Base-by-base conservation (phyloP, 2,329 filamentous ascomycete genomes). In the Fusarium foetens region DNA sequence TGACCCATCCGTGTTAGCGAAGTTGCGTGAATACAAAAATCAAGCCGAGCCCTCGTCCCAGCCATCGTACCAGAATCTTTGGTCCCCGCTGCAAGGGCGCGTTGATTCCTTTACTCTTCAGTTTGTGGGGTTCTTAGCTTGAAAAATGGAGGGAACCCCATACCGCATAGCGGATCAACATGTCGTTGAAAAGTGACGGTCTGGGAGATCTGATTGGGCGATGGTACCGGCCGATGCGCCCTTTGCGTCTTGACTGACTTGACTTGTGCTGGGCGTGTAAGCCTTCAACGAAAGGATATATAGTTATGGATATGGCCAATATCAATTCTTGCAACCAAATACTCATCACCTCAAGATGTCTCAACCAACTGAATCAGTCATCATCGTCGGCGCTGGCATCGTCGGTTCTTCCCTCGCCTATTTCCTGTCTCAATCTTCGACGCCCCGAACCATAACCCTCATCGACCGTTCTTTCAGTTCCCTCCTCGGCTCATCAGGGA, bases 301-400 rank as follows among this genome's bases (percentile, higher is more conserved):
- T 49, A 49, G 45, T 1, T 31, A 9, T 3, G 9, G 21, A 31
- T 9, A 49, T 23, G 21, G 14, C 45, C 21, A n/a, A 17, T 31
- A n/a, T n/a, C 8, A 12, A 6, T 4, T 27, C 0, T 10, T 17
- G 5, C 1, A n/a, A 8, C 21, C 21, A 31, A 31, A 12, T 8
- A 9, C 5, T 13, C 14, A n/a, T 9, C 27, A 33, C 5, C 6
- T 36, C 27, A 45, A 21, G 25, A 76, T 77, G 73, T 39, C 65
- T 3, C 14, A 39, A 21, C 21, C 64, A 5, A 35, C 57, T 5
- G 75, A 77, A 55, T 63, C 62, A 3, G 36, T 77, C 14, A 36
- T 68, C 7, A 75, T 77, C 2, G 21, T 74, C 5, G 75, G 75
- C 0, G 68, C 58, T 8, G 75, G 75, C 2, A 77, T 77, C 0